Percentiles rank a stretch among this genome's conserved stretches.
Conservation (phyloP, 495 filamentous ascomycete species). For the Tirmania nivea region DNA sequence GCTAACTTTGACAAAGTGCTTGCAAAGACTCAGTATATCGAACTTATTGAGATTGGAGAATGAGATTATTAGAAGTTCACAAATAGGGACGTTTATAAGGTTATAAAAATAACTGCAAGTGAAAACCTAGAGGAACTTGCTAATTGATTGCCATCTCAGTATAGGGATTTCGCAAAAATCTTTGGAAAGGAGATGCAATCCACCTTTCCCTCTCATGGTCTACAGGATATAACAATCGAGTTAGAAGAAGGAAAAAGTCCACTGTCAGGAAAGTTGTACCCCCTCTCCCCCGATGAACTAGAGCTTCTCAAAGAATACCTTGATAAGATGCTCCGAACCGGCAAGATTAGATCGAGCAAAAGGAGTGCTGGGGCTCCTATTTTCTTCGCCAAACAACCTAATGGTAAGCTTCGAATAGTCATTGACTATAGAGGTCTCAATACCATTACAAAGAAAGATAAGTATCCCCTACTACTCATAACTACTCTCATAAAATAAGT, state of each 20-base stretch:
- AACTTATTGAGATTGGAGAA: too few relatives aligned
- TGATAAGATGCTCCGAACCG: constrained; percentile 2
- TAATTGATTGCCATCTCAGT: too few relatives aligned
- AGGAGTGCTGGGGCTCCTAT: neutral
- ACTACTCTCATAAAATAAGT: neutral
- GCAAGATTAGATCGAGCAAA: neutral
- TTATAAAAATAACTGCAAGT: too few relatives aligned
- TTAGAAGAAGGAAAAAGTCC: neutral
- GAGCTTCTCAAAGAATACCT: neutral
- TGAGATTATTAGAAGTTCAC: too few relatives aligned
- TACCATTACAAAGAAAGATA: neutral
- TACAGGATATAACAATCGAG: neutral
- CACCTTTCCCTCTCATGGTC: neutral
- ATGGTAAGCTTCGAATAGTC: neutral
- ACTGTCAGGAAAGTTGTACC: neutral
- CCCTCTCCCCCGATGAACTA: neutral
- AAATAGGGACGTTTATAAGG: too few relatives aligned
- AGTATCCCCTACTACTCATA: neutral
- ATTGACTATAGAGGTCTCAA: neutral
- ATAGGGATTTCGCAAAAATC: too few relatives aligned
- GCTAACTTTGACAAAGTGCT: too few relatives aligned
- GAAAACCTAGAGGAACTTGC: too few relatives aligned
- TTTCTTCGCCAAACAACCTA: neutral
- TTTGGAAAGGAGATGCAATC: too few relatives aligned
- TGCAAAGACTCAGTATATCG: too few relatives aligned